Conservation (phyloP, 2,329 filamentous ascomycete species). For the Lachnellula hyalina region DNA sequence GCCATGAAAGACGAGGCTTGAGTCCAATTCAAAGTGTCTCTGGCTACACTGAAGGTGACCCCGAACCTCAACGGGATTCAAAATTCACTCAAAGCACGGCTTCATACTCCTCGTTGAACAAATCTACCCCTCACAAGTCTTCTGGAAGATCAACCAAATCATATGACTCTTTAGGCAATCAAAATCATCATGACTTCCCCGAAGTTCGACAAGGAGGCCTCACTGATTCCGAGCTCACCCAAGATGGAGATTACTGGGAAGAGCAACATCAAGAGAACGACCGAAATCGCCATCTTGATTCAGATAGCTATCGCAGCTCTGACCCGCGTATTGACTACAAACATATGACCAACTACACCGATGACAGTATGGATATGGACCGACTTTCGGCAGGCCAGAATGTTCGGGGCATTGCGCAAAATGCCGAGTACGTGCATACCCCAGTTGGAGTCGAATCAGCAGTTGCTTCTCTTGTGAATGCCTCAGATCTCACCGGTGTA, state of each 20-base stretch:
- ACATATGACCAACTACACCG: slow-evolving; percentile 47
- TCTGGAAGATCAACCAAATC: slow-evolving; percentile 52
- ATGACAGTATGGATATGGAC: slow-evolving; percentile 54
- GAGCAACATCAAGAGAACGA: slow-evolving; percentile 32
- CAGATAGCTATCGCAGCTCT: slow-evolving; percentile 54
- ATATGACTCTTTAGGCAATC: slow-evolving; percentile 26
- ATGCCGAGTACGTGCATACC: slow-evolving; percentile 70
- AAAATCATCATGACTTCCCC: slow-evolving; percentile 30
- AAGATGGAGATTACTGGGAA: slow-evolving; percentile 33
- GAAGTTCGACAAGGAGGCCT: slow-evolving; percentile 30
- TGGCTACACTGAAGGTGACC: slow-evolving; percentile 70
- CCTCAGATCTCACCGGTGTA: slow-evolving; percentile 61
- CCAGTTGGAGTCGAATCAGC: slow-evolving; percentile 76
- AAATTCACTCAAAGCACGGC: slow-evolving; percentile 46
- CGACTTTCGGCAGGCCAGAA: slow-evolving; percentile 61
- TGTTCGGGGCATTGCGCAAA: slow-evolving; percentile 65
- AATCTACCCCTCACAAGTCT: slow-evolving; percentile 44
- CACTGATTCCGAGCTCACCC: slow-evolving; percentile 42
- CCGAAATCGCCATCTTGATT: slow-evolving; percentile 45
- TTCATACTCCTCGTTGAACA: slow-evolving; percentile 59
- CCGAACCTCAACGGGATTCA: slow-evolving; percentile 53
- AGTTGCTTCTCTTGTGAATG: slow-evolving; percentile 79
- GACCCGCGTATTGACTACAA: slow-evolving; percentile 52
- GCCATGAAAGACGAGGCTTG: slow-evolving; percentile 63
- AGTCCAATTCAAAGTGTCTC: slow-evolving; percentile 93